phyloP scores from a whole-genome alignment of 2,329 filamentous ascomycete species.

The Sphaceloma murrayae region DNA sequence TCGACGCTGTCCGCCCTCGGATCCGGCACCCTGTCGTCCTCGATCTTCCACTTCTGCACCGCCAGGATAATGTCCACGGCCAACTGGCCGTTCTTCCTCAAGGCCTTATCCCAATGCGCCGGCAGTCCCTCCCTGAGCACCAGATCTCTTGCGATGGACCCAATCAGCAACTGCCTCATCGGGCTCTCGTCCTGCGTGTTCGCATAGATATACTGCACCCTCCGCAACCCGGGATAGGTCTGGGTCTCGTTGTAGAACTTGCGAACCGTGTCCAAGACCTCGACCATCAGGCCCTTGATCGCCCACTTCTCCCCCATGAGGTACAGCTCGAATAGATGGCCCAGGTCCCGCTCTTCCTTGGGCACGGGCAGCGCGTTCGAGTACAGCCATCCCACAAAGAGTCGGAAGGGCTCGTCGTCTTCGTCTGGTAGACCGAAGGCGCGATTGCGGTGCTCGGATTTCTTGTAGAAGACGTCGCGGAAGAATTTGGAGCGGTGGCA shows the following conservation, averaged over 20 bases:
- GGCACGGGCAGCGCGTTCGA: constrained; percentile 38
- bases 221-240: constrained; percentile 42
- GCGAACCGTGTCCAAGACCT: constrained; percentile 42
- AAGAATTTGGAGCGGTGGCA: constrained; percentile 47
- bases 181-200: constrained; percentile 40
- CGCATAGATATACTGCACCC: constrained; percentile 45
- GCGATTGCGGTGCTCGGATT: constrained; percentile 30
- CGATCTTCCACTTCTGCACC: constrained; percentile 46
- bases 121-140: constrained; percentile 43
- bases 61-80: constrained; percentile 46
- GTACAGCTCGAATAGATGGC: constrained; percentile 44
- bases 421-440: constrained; percentile 44
- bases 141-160: constrained; percentile 42
- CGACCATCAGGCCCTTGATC: constrained; percentile 38
- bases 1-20: constrained; percentile 37
- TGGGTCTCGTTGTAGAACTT: constrained; percentile 45
- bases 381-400: constrained; percentile 48
- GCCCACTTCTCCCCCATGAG: constrained; percentile 46
- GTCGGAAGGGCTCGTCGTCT: constrained; percentile 42
- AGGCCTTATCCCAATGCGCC: constrained; percentile 45
- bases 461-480: constrained; percentile 41
- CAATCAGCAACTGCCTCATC: constrained; percentile 43
- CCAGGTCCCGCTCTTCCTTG: constrained; percentile 42
- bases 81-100: constrained; percentile 46
- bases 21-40: constrained; percentile 42